Conservation (phyloP, 306 rosid genomes). For the Sesbania bispinosa region DNA sequence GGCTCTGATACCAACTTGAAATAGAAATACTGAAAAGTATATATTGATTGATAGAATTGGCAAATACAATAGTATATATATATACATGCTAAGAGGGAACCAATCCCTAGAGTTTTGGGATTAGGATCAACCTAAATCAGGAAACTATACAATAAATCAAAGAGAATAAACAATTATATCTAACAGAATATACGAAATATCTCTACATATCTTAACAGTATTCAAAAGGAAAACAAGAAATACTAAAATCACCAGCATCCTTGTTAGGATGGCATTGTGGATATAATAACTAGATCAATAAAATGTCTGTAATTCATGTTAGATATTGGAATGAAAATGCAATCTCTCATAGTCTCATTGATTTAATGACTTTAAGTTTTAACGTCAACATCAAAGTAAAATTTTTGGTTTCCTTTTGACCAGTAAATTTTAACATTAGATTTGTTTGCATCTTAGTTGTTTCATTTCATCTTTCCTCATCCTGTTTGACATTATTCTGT, state of each 20-base stretch:
- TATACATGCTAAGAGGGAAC: too few species aligned
- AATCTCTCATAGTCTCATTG: background rate
- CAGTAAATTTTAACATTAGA: background rate
- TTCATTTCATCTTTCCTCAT: background rate
- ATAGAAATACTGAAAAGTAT: too few species aligned
- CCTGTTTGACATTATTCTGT: background rate
- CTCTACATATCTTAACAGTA: too few species aligned
- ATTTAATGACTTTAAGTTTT: slow-evolving; percentile 2
- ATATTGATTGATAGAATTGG: too few species aligned
- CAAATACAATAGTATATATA: too few species aligned
- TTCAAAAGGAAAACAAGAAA: background rate
- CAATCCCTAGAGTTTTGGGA: too few species aligned
- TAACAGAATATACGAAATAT: too few species aligned
- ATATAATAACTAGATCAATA: background rate
- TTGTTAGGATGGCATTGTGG: background rate
- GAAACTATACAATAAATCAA: too few species aligned
- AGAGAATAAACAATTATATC: too few species aligned
- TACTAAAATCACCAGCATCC: background rate
- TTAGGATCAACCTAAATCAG: too few species aligned
- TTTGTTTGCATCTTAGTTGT: background rate
- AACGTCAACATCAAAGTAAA: background rate
- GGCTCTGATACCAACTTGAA: too few species aligned
- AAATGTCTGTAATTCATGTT: background rate
- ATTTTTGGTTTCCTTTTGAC: background rate
- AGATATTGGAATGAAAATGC: background rate